A percentile compares a stretch with the other conserved stretches of the same genome.
phyloP scores from a whole-genome alignment of 345 rosid species.

The Barbarea vulgaris region DNA sequence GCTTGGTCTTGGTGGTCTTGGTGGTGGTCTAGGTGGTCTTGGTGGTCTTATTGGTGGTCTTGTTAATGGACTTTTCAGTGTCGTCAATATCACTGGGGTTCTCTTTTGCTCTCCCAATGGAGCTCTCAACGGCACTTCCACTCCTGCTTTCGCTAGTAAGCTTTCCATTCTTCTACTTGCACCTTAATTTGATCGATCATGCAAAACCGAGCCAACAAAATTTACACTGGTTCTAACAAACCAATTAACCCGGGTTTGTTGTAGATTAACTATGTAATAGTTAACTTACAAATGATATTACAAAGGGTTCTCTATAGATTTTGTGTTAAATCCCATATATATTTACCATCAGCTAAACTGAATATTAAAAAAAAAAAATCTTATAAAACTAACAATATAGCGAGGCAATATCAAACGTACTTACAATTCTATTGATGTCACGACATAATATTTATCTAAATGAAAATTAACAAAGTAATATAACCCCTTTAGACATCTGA shows the following conservation, averaged over 20 bases:
- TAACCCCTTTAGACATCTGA: not conserved
- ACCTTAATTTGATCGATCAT: not conserved
- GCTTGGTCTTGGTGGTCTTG: slow-evolving; percentile 42
- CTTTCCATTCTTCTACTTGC: not conserved
- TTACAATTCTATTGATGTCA: not conserved
- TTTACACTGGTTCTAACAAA: not conserved
- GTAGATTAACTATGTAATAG: not conserved
- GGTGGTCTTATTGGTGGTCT: slow-evolving; percentile 51
- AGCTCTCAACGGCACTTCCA: slow-evolving; percentile 38
- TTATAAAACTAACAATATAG: not conserved
- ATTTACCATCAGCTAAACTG: not conserved
- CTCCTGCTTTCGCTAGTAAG: slow-evolving; percentile 48
- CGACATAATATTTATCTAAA: no score
- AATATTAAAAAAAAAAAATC: not conserved
- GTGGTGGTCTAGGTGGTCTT: slow-evolving; percentile 39
- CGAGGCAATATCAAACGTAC: not conserved
- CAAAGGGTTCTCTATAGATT: not conserved
- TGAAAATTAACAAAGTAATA: not conserved
- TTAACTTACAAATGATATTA: not conserved
- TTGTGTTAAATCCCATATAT: not conserved
- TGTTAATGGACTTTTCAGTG: slow-evolving; percentile 45
- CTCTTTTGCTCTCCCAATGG: slow-evolving; percentile 55
- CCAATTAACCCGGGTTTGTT: slow-evolving; percentile 2
- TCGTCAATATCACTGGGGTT: slow-evolving; percentile 52
- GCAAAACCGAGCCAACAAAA: not conserved